Evolutionary conservation across 345 rosid genomes (phyloP).

Genomic region (Populus tremula): DNA sequence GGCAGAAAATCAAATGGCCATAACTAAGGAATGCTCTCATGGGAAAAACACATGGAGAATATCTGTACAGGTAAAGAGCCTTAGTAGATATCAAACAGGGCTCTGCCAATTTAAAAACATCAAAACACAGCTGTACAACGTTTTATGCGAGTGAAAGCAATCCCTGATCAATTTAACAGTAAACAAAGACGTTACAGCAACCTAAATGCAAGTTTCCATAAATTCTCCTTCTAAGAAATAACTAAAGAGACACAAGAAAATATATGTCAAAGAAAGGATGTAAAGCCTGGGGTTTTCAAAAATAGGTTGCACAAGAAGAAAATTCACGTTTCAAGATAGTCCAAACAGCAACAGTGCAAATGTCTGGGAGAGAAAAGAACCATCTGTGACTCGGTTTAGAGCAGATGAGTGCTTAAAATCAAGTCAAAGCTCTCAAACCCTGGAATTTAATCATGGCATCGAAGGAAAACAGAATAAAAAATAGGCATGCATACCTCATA

Average conservation of each 20-base stretch:
- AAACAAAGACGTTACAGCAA: not conserved
- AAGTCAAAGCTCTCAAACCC: not conserved
- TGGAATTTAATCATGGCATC: not conserved
- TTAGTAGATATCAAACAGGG: not conserved
- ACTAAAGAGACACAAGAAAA: not conserved
- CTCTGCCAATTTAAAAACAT: not conserved
- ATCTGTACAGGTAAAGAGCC: not conserved
- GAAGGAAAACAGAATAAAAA: not conserved
- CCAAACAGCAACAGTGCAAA: not conserved
- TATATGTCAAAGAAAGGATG: not conserved
- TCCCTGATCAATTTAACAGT: not conserved
- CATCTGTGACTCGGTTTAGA: not conserved
- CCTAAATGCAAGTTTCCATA: not conserved
- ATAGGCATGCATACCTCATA: constrained; percentile 31
- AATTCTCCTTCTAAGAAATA: not conserved
- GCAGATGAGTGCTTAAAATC: not conserved
- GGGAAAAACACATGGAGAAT: not conserved
- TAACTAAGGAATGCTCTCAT: not conserved
- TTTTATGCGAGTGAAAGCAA: not conserved
- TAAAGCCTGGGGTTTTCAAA: not conserved
- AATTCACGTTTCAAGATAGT: not conserved
- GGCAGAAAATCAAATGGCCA: not conserved
- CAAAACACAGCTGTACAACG: not conserved
- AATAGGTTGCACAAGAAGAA: not conserved
- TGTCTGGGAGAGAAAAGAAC: not conserved